phyloP scores from a whole-genome alignment of 148 eudicot species.

The Silene conica region DNA sequence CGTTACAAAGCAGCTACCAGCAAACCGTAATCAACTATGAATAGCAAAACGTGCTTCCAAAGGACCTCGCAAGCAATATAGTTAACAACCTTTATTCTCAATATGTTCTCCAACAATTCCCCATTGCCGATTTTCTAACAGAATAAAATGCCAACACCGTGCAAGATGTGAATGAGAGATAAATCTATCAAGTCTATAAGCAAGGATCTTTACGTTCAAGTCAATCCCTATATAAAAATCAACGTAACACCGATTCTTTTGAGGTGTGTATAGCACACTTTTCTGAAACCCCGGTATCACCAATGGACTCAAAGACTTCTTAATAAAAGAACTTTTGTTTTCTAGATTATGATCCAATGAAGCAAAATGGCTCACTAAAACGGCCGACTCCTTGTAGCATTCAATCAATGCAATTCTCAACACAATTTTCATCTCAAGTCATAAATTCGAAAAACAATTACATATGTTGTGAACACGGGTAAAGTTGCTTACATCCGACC shows the following conservation, averaged over 20 bases:
- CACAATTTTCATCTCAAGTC: too few species aligned
- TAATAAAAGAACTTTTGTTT: too few species aligned
- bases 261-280: neutral
- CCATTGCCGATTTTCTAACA: neutral
- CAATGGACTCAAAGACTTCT: neutral
- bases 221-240: constrained; percentile 8
- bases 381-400: too few species aligned
- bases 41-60: neutral
- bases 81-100: neutral
- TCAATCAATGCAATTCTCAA: too few species aligned
- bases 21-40: neutral
- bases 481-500: too few species aligned
- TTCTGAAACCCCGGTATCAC: neutral
- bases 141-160: neutral
- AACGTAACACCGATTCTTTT: neutral
- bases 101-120: neutral
- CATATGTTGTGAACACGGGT: too few species aligned
- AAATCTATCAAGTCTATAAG: neutral
- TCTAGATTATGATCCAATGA: too few species aligned
- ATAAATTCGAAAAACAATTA: too few species aligned
- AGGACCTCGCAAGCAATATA: neutral
- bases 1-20: neutral
- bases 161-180: neutral
- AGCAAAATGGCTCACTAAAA: too few species aligned
- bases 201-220: constrained; percentile 1